These are phyloP conservation scores for Exophiala mesophila DNA, from an alignment of 2,329 filamentous ascomycete species.

Conservation along the genomic window DNA sequence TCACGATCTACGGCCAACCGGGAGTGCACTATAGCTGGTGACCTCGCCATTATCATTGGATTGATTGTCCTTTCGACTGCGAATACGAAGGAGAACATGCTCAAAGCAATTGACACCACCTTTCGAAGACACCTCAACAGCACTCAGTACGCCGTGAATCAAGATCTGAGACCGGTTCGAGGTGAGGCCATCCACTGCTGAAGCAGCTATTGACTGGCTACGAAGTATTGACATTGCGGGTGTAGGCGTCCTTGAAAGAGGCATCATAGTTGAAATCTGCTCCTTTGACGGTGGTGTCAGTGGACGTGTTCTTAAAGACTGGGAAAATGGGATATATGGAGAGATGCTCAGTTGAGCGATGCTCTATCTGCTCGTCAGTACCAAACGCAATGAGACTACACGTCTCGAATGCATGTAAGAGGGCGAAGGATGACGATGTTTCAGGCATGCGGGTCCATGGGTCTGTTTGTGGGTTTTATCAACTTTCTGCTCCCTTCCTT, in stretches of 20 bases:
- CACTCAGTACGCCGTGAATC: too few species aligned
- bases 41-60: constrained; percentile 14
- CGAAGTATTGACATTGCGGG: too few species aligned
- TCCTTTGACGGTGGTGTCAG: too few species aligned
- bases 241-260: too few species aligned
- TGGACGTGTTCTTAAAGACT: neutral
- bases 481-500: too few species aligned
- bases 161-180: too few species aligned
- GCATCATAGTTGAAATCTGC: neutral
- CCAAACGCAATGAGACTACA: too few species aligned
- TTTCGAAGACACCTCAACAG: constrained; percentile 3
- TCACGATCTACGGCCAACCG: constrained; percentile 8
- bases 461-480: neutral
- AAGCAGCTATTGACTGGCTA: too few species aligned
- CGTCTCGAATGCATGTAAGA: too few species aligned
- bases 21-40: constrained; percentile 10
- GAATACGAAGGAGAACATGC: neutral
- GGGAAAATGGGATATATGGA: neutral
- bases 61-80: constrained; percentile 7
- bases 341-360: neutral
- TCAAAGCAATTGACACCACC: constrained; percentile 1
- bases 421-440: constrained; percentile 4
- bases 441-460: neutral
- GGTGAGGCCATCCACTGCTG: too few species aligned
- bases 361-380: too few species aligned